Percentiles rank a stretch among this genome's conserved stretches.
These are phyloP conservation scores for Geotrichum bryndzae DNA, from an alignment of 1,139 yeast species.

Conservation along the genomic window DNA sequence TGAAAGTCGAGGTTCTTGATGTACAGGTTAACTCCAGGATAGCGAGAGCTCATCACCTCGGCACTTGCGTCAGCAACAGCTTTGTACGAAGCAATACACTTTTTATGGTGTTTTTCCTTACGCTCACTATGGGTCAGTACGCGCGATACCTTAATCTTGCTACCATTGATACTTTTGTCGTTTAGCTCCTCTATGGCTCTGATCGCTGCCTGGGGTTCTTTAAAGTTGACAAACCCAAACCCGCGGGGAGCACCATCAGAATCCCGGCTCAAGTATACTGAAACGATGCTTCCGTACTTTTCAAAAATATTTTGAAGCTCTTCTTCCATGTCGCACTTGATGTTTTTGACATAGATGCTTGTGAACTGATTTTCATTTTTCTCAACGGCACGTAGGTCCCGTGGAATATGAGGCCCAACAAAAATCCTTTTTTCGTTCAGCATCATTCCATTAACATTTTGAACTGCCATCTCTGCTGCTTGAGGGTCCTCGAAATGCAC, in stretches of 20 bases:
- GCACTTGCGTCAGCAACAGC: slow-evolving; percentile 47
- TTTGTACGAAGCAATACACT: slow-evolving; percentile 86
- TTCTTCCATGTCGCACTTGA: slow-evolving; percentile 61
- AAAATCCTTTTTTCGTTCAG: slow-evolving; percentile 93
- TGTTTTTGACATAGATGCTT: slow-evolving; percentile 90
- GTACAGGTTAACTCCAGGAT: slow-evolving; percentile 96
- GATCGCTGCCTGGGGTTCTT: slow-evolving; percentile 77
- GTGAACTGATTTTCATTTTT: slow-evolving; percentile 90
- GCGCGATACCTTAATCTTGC: slow-evolving; percentile 89
- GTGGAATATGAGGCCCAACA: slow-evolving; percentile 90
- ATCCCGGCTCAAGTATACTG: slow-evolving; percentile 75
- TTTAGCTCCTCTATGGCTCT: slow-evolving; percentile 89
- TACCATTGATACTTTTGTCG: slow-evolving; percentile 78
- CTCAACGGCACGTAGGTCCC: slow-evolving; percentile 91
- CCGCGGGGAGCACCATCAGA: slow-evolving; percentile 88
- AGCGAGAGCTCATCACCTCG: slow-evolving; percentile 64
- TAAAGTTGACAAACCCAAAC: slow-evolving; percentile 92
- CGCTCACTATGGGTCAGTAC: slow-evolving; percentile 99
- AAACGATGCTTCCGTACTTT: slow-evolving; percentile 74
- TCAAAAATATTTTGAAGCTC: slow-evolving; percentile 68
- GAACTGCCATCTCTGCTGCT: slow-evolving; percentile 91
- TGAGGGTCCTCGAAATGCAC: slow-evolving; percentile 93
- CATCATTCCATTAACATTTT: slow-evolving; percentile 96
- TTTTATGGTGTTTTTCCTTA: slow-evolving; percentile 89
- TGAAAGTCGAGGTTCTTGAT: slow-evolving; percentile 93